These are phyloP conservation scores for Russula olivacea DNA, from an alignment of 768 basidiomycete genomes.

Conservation along the genomic window DNA sequence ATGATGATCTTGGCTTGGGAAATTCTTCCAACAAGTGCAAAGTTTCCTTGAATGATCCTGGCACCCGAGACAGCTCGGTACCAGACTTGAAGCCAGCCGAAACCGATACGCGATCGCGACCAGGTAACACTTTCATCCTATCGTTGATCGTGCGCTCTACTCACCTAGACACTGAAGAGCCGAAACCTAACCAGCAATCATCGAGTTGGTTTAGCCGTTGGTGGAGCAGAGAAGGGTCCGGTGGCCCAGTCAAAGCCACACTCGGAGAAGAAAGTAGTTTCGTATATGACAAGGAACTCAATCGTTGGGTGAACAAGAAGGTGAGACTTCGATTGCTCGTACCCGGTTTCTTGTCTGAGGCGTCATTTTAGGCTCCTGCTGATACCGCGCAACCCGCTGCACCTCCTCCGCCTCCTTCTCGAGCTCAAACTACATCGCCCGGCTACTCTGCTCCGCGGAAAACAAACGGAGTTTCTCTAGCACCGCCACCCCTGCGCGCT, in stretches of 20 bases:
- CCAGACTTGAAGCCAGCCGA: slow-evolving; percentile 14
- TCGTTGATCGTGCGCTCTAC: background rate
- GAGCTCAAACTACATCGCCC: slow-evolving; percentile 85
- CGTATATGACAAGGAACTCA: slow-evolving; percentile 91
- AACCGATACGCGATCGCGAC: slow-evolving; percentile 29
- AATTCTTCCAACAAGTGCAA: slow-evolving; percentile 50
- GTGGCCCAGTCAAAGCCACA: slow-evolving; percentile 82
- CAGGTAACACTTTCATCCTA: slow-evolving; percentile 27
- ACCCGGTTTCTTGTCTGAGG: background rate
- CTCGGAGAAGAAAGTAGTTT: slow-evolving; percentile 88
- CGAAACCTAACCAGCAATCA: slow-evolving; percentile 28
- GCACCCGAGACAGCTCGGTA: slow-evolving; percentile 28
- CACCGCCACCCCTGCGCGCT: slow-evolving; percentile 47
- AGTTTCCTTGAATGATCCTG: slow-evolving; percentile 30
- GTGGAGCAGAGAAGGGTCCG: slow-evolving; percentile 62
- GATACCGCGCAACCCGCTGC: slow-evolving; percentile 48
- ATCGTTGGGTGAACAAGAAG: slow-evolving; percentile 95
- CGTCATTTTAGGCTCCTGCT: slow-evolving; percentile 43
- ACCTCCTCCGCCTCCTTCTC: slow-evolving; percentile 71
- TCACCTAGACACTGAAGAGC: slow-evolving; percentile 6
- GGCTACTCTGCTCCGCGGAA: slow-evolving; percentile 41
- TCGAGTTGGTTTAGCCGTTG: slow-evolving; percentile 78
- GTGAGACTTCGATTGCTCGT: slow-evolving; percentile 37
- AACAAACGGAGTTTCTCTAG: slow-evolving; percentile 33
- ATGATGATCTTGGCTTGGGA: slow-evolving; percentile 86